Base-by-base conservation (phyloP, 371 early-diverging fungal genomes). In the Aphelidium insulamus region DNA sequence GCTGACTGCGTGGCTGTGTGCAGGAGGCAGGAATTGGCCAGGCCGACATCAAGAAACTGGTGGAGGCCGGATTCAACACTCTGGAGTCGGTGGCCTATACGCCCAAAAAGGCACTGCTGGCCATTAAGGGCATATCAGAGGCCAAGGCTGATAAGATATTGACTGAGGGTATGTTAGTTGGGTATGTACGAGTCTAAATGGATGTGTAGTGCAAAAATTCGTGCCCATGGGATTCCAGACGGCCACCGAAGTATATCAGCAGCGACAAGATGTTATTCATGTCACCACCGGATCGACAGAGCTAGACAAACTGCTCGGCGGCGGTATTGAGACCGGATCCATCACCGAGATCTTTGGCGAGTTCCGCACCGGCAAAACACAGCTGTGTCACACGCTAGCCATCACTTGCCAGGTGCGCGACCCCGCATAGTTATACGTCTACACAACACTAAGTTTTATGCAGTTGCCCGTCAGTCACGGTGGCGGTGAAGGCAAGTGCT, bases 311-410 rank as follows among this genome's bases (percentile, higher is more conserved):
- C 61, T 95, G 15, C 61, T 99, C 11, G 91, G 88, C 37, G 90
- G 78, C 32, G 99, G 99, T 14, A 69, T 99, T 34, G 99, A 99
- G 50, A 91, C 97, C 3, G 98, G 99, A 1, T 70, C 80, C 4
- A 98, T 99, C 36, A 99, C 99, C 12, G 99, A 99, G 50, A 62
- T 99, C 2, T 99, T 97, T 75, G 99, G 99, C 17, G 99, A 99
- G 55, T 99, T 98, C 52, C 66, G 99, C 44, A 98, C 99, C 2
- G 99, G 99, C 45, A 99, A 99, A 59, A 86, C 88, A 39, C 99
- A 99, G 55, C 38, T 99, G 12, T 98, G 99, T 54, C 98, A 97
- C 48, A 97, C 86, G 37, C 54, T 97, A 12, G 87, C 99, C 1
- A 97, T 98, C 14, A 88, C 92, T 12, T 88, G 87, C 43, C 99